These are phyloP conservation scores for Torulaspora pretoriensis DNA, from an alignment of 1,139 yeast species.

Conservation along the genomic window DNA sequence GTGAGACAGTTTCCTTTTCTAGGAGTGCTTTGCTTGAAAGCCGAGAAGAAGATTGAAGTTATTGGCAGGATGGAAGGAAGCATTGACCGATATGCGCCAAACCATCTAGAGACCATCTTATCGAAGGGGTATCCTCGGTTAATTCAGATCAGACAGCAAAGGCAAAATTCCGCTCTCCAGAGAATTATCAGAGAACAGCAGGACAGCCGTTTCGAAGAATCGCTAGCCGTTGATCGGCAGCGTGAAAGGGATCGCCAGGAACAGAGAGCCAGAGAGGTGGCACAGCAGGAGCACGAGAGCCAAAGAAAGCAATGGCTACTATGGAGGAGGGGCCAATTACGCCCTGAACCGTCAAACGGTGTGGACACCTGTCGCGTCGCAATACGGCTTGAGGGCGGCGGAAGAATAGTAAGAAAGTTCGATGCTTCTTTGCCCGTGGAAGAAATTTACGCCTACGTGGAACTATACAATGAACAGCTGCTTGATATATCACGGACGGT, in stretches of 20 bases:
- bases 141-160: slow-evolving; percentile 53
- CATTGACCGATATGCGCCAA: slow-evolving; percentile 27
- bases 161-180: slow-evolving; percentile 55
- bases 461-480: slow-evolving; percentile 38
- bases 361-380: slow-evolving; percentile 49
- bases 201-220: slow-evolving; percentile 69
- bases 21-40: slow-evolving; percentile 61
- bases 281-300: slow-evolving; percentile 26
- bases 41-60: slow-evolving; percentile 52
- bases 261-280: slow-evolving; percentile 29
- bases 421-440: slow-evolving; percentile 45
- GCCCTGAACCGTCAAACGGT: slow-evolving; percentile 36
- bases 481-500: slow-evolving; percentile 33
- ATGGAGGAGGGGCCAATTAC: slow-evolving; percentile 43
- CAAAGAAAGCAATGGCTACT: slow-evolving; percentile 42
- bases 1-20: slow-evolving; percentile 77
- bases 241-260: slow-evolving; percentile 37
- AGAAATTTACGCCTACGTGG: slow-evolving; percentile 60
- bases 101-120: slow-evolving; percentile 41
- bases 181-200: slow-evolving; percentile 68
- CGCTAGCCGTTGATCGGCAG: slow-evolving; percentile 47
- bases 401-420: slow-evolving; percentile 47
- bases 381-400: slow-evolving; percentile 52
- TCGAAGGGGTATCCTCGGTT: slow-evolving; percentile 61
- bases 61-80: slow-evolving; percentile 68